Percentiles rank a stretch among this genome's conserved stretches.
Conservation (phyloP, 2,329 filamentous ascomycete genomes). For the Verticillium tricorpus region DNA sequence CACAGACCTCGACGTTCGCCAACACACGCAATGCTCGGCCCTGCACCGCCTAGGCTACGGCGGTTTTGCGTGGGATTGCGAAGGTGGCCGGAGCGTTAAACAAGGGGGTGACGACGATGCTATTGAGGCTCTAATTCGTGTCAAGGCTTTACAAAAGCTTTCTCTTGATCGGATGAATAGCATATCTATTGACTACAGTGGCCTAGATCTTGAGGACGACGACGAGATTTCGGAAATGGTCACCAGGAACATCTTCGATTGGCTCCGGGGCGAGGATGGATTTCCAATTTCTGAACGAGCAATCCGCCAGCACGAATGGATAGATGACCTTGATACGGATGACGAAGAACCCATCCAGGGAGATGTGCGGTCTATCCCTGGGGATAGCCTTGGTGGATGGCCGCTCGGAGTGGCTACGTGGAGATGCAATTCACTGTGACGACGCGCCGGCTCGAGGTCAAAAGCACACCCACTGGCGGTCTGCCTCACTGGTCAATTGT, state of each 20-base stretch:
- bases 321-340: conserved; percentile 20
- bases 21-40: conserved; percentile 8
- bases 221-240: conserved; percentile 14
- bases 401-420: background rate
- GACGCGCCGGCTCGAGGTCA: background rate
- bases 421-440: conserved; percentile 1
- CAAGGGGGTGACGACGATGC: conserved; percentile 3
- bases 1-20: conserved; percentile 14
- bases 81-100: background rate
- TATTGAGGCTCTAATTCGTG: conserved; percentile 17
- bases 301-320: conserved; percentile 24
- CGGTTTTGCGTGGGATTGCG: conserved; percentile 1
- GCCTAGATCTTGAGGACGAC: background rate
- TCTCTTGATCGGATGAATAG: no score
- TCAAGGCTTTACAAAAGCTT: background rate
- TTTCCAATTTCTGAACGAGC: conserved; percentile 22
- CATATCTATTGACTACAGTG: background rate
- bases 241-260: conserved; percentile 23
- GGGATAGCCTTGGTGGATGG: background rate
- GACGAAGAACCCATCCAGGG: conserved; percentile 13
- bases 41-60: background rate
- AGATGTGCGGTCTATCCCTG: conserved; percentile 6
- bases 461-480: no score
- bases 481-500: no score
- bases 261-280: conserved; percentile 20